Evolutionary conservation across 192 early-diverging fungal genomes (phyloP).

Genomic region (Pilaira anomala): DNA sequence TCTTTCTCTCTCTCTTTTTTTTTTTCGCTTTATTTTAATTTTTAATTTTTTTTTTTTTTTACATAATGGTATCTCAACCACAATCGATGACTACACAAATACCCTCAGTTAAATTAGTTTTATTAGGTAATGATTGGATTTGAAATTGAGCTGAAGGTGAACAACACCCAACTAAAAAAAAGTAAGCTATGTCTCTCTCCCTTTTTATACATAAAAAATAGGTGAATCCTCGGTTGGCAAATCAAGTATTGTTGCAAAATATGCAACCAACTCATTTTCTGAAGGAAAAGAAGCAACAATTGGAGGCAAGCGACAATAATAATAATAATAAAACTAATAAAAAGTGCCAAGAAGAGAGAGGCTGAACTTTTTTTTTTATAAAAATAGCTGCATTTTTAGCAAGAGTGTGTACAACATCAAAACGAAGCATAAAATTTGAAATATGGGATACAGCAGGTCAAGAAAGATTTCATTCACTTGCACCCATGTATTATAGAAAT

Average conservation of each 20-base stretch:
- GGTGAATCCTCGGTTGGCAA: constrained; percentile 98
- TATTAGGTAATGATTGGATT: constrained; percentile 57
- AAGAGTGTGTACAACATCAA: constrained; percentile 90
- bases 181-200: no score
- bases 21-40: not conserved
- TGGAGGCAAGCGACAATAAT: constrained; percentile 54
- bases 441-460: constrained; percentile 97
- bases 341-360: no score
- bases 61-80: not conserved
- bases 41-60: not conserved
- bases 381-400: constrained; percentile 77
- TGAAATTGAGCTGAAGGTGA: not conserved
- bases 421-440: constrained; percentile 78
- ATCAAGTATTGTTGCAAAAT: constrained; percentile 91
- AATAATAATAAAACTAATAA: not conserved
- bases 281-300: constrained; percentile 99
- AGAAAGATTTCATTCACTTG: constrained; percentile 89
- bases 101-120: constrained; percentile 92
- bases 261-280: constrained; percentile 92
- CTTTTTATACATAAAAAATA: constrained; percentile 16
- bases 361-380: no score
- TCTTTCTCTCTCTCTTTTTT: not conserved
- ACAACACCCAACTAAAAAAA: not conserved
- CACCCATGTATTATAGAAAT: constrained; percentile 97
- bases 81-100: constrained; percentile 50